Evolutionary conservation across 768 basidiomycete genomes (phyloP).

Genomic region (Tulasnella calospora): DNA sequence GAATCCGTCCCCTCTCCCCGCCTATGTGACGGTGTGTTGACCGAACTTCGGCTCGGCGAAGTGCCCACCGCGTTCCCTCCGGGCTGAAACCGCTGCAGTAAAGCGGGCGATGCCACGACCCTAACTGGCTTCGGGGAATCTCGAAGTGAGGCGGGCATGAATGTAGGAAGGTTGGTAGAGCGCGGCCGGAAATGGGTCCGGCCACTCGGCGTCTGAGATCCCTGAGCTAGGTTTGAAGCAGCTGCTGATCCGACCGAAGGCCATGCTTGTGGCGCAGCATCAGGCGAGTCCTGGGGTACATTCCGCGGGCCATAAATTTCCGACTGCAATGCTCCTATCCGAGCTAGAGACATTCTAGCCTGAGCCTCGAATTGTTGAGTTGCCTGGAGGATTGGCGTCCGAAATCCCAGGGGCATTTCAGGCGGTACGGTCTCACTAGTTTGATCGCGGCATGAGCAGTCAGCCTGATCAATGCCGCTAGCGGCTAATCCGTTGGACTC

Average conservation of each 20-base stretch:
- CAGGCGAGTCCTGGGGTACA: neutral
- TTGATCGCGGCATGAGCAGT: too few relatives aligned
- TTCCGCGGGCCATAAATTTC: too few relatives aligned
- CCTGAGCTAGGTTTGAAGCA: neutral
- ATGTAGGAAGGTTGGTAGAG: conserved; percentile 15
- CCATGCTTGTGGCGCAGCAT: neutral
- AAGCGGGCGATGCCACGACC: neutral
- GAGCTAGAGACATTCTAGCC: too few relatives aligned
- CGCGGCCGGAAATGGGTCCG: conserved; percentile 4
- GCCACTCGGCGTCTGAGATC: neutral
- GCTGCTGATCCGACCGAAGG: neutral
- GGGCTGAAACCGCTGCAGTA: neutral
- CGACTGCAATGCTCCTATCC: too few relatives aligned
- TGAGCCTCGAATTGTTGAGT: too few relatives aligned
- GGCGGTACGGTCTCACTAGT: too few relatives aligned
- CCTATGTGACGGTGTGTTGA: neutral
- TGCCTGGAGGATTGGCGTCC: too few relatives aligned
- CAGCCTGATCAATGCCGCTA: too few relatives aligned
- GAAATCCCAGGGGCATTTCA: too few relatives aligned
- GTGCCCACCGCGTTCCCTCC: neutral
- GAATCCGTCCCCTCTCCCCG: neutral
- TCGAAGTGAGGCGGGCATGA: neutral
- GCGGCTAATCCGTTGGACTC: too few relatives aligned
- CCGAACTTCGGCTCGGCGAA: neutral
- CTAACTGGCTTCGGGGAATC: neutral